phyloP scores from a whole-genome alignment of 2,329 filamentous ascomycete genomes.

The Phialophora verrucosa region DNA sequence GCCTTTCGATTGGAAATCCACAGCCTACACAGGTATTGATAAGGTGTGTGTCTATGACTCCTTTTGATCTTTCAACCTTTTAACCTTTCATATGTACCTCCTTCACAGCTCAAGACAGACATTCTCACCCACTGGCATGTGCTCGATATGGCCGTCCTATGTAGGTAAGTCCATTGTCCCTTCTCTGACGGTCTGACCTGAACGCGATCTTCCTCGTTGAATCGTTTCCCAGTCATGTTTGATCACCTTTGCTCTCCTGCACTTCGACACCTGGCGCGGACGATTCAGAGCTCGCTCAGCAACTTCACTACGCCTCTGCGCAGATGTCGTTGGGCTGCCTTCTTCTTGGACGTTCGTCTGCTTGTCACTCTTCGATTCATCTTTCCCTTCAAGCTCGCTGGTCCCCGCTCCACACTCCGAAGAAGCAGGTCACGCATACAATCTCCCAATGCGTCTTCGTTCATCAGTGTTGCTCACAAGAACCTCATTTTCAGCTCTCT shows the following conservation, averaged over 20 bases:
- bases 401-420: neutral
- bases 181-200: neutral
- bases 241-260: neutral
- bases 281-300: neutral
- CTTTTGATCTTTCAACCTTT: neutral
- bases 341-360: neutral
- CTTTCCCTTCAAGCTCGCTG: neutral
- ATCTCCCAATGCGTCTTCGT: neutral
- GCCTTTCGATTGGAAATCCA: neutral
- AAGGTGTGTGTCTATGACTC: neutral
- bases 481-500: neutral
- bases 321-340: neutral
- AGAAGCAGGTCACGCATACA: neutral
- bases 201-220: neutral
- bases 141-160: neutral
- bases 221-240: neutral
- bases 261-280: neutral
- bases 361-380: neutral
- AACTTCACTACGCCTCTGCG: neutral
- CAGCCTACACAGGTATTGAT: neutral
- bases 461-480: neutral
- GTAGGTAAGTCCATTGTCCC: neutral
- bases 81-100: neutral
- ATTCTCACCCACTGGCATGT: neutral
- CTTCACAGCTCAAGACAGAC: neutral